Conservation (phyloP, 257 asterid genomes). For the Nicotiana otophora region DNA sequence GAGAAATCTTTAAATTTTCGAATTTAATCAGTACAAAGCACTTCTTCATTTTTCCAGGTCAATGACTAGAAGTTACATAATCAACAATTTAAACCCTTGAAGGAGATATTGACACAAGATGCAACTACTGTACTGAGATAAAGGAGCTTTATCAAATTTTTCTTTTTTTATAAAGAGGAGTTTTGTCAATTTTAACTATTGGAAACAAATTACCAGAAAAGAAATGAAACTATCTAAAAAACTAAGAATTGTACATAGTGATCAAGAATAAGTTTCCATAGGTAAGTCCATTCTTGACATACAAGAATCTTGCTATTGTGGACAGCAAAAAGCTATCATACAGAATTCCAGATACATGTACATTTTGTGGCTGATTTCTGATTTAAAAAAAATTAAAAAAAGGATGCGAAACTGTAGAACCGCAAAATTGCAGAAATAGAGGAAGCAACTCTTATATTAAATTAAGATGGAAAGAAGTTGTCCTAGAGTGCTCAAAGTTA, state of each 20-base stretch:
- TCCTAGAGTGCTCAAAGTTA: not conserved
- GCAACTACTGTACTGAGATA: not conserved
- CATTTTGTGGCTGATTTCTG: not conserved
- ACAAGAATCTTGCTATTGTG: not conserved
- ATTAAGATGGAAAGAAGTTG: not conserved
- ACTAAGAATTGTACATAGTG: not conserved
- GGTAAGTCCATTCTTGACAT: not conserved
- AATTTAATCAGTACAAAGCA: too few species aligned
- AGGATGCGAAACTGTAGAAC: not conserved
- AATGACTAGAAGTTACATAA: not conserved
- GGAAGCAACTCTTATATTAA: not conserved
- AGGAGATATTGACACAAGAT: not conserved
- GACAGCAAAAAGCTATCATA: not conserved
- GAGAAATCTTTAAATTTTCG: too few species aligned
- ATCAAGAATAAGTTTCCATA: not conserved
- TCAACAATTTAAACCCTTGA: not conserved
- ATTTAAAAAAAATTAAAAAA: too few species aligned
- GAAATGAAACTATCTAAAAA: not conserved
- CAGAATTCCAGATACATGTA: not conserved
- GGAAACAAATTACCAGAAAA: not conserved
- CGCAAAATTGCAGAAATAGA: not conserved
- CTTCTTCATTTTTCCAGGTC: not conserved
- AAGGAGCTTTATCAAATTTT: not conserved
- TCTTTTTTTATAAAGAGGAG: too few species aligned
- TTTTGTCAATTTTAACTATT: too few species aligned